Conservation (phyloP, 2,329 filamentous ascomycete species). For the Colletotrichum tropicicola region DNA sequence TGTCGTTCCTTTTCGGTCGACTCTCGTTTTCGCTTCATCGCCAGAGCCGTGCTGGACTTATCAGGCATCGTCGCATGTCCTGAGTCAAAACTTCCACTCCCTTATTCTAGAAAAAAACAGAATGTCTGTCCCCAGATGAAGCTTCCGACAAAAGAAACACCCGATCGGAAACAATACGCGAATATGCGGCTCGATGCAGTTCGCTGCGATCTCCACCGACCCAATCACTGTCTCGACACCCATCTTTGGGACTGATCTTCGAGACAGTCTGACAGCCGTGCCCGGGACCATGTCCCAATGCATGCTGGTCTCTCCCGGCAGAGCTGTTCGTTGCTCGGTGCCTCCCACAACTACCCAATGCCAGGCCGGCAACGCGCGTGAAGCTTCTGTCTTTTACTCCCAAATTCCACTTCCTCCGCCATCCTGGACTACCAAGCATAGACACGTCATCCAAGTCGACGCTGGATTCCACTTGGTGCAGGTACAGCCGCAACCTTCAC, state of each 20-base stretch:
- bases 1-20: neutral
- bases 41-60: neutral
- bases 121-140: neutral
- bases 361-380: neutral
- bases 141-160: neutral
- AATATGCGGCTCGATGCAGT: neutral
- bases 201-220: neutral
- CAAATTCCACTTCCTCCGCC: neutral
- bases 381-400: neutral
- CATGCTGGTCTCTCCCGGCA: neutral
- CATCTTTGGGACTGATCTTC: neutral
- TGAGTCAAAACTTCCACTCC: slow-evolving; percentile 2
- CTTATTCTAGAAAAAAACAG: neutral
- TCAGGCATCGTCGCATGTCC: neutral
- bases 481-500: neutral
- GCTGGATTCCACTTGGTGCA: neutral
- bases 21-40: slow-evolving; percentile 9
- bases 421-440: neutral
- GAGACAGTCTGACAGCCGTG: neutral
- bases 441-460: neutral
- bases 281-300: neutral
- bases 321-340: neutral
- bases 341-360: neutral
- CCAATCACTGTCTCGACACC: neutral
- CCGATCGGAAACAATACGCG: slow-evolving; percentile 6